A percentile compares a stretch with the other conserved stretches of the same genome.
phyloP scores from a whole-genome alignment of 2,329 filamentous ascomycete genomes.

The Chrysoporthe deuterocubensis region DNA sequence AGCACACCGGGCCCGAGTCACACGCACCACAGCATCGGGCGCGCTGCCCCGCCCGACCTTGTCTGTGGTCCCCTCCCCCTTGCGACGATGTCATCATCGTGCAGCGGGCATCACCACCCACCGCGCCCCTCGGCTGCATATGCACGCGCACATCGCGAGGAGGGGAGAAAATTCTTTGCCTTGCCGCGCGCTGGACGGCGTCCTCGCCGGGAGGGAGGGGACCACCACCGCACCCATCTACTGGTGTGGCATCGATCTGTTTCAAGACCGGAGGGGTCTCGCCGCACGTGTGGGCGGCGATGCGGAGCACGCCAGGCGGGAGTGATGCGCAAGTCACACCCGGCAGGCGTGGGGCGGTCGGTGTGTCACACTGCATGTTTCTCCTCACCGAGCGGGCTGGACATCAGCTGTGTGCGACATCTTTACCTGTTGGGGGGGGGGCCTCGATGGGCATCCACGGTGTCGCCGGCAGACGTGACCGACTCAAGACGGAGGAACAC shows the following conservation, averaged over 20 bases:
- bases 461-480: background rate
- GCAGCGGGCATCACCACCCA: background rate
- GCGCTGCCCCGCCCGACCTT: background rate
- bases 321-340: background rate
- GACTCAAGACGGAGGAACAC: background rate
- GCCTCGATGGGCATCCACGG: background rate
- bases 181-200: background rate
- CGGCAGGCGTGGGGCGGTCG: background rate
- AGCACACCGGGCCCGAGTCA: background rate
- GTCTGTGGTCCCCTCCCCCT: background rate
- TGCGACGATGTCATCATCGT: conserved; percentile 9
- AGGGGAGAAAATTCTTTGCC: background rate
- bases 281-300: background rate
- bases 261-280: background rate
- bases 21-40: no score
- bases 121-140: background rate
- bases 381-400: background rate
- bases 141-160: background rate
- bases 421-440: background rate
- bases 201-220: background rate
- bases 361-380: background rate
- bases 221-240: background rate
- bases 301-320: background rate
- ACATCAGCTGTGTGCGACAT: background rate
- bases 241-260: background rate